phyloP scores from a whole-genome alignment of 257 asterid genomes.

The Leonotis leonurus region DNA sequence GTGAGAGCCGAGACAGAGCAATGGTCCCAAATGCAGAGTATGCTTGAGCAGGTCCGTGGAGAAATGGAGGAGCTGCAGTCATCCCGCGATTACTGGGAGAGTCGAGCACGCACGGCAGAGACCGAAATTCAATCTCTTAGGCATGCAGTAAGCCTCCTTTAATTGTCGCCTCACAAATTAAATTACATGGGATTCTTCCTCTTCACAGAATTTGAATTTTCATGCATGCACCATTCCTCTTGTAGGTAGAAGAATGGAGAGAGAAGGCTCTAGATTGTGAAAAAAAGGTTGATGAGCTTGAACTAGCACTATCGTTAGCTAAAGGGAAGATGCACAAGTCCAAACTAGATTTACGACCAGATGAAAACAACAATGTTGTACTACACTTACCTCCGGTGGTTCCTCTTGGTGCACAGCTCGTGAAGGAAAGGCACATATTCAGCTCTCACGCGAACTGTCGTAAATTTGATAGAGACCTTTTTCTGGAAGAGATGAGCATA shows the following conservation, averaged over 20 bases:
- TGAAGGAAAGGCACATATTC: conserved; percentile 24
- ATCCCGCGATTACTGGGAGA: conserved; percentile 78
- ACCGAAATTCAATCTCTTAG: conserved; percentile 42
- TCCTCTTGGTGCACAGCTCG: conserved; percentile 33
- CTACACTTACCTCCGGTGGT: conserved; percentile 14
- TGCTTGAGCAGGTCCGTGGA: conserved; percentile 64
- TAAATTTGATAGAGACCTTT: neutral
- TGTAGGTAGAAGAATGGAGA: conserved; percentile 74
- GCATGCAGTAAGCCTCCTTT: conserved; percentile 42
- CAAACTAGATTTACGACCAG: conserved; percentile 2
- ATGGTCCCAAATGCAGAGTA: conserved; percentile 92
- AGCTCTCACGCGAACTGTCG: neutral
- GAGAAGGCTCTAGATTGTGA: conserved; percentile 42
- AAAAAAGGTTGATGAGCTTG: conserved; percentile 39
- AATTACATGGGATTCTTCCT: neutral
- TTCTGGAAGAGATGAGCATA: neutral
- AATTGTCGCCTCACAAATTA: too few species aligned
- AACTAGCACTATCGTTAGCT: conserved; percentile 25
- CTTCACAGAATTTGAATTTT: neutral
- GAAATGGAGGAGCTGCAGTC: conserved; percentile 73
- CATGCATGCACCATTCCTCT: neutral
- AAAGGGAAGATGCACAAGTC: conserved; percentile 34
- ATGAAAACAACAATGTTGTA: neutral
- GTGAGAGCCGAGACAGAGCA: conserved; percentile 91
- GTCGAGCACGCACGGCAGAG: conserved; percentile 43